Conservation (phyloP, 352 stramenopile genomes). For the Stramenopiles sp. region DNA sequence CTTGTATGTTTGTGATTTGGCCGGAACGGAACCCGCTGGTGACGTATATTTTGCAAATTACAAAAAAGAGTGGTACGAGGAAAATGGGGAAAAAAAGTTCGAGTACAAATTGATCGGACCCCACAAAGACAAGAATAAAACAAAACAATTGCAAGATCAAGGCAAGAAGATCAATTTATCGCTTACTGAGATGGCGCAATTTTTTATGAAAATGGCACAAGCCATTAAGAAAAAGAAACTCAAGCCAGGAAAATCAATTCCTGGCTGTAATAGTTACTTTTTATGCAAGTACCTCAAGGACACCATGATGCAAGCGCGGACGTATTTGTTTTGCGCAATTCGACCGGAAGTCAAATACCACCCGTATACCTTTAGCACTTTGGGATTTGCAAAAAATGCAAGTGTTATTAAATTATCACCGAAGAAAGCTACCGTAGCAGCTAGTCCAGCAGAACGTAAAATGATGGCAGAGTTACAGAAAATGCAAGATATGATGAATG, state of each 20-base stretch:
- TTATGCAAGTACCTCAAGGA: conserved; percentile 86
- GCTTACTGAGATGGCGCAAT: conserved; percentile 80
- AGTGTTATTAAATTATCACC: conserved; percentile 77
- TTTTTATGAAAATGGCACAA: conserved; percentile 91
- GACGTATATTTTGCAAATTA: conserved; percentile 80
- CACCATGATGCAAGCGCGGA: conserved; percentile 74
- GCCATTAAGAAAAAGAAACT: conserved; percentile 78
- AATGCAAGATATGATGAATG: conserved; percentile 63
- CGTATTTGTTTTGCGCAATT: conserved; percentile 78
- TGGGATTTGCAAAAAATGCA: conserved; percentile 78
- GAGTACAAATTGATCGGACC: conserved; percentile 51
- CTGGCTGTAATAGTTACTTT: conserved; percentile 80
- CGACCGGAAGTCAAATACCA: conserved; percentile 73
- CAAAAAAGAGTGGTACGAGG: conserved; percentile 62
- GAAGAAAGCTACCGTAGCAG: conserved; percentile 62
- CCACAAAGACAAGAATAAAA: conserved; percentile 65
- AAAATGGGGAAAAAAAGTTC: conserved; percentile 69
- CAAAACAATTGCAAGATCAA: conserved; percentile 76
- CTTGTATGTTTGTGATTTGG: conserved; percentile 77
- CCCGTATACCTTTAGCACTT: conserved; percentile 76
- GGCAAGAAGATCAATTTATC: conserved; percentile 88
- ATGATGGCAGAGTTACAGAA: conserved; percentile 78
- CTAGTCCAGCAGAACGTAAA: neutral
- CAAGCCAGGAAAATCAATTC: conserved; percentile 70
- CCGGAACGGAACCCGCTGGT: conserved; percentile 68